These are phyloP conservation scores for Serendipita indica DNA, from an alignment of 768 basidiomycete species.

Conservation along the genomic window DNA sequence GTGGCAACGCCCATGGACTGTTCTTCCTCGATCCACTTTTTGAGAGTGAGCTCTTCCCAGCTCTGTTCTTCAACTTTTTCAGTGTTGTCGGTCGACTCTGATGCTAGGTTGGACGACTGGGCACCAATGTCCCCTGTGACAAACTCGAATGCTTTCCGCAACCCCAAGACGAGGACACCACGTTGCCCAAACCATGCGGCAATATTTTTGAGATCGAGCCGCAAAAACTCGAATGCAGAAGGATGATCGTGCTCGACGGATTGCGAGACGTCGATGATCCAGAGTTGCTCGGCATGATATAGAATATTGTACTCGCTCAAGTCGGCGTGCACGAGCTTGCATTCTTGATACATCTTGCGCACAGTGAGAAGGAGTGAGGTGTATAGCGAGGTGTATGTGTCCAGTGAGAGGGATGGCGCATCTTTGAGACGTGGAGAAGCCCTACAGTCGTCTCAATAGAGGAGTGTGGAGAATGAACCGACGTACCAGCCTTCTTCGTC, in stretches of 20 bases:
- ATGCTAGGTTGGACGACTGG: slow-evolving; percentile 15
- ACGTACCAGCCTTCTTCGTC: slow-evolving; percentile 65
- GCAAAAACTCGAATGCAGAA: slow-evolving; percentile 87
- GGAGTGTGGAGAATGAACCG: slow-evolving; percentile 10
- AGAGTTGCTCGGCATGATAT: slow-evolving; percentile 63
- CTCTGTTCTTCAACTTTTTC: slow-evolving; percentile 16
- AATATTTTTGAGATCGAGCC: slow-evolving; percentile 79
- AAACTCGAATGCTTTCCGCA: slow-evolving; percentile 79
- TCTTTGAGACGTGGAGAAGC: slow-evolving; percentile 91
- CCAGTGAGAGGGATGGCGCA: slow-evolving; percentile 38
- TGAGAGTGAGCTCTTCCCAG: slow-evolving; percentile 19
- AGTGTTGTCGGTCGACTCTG: slow-evolving; percentile 16
- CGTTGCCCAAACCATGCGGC: slow-evolving; percentile 80
- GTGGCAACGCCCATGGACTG: slow-evolving; percentile 16
- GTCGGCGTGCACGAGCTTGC: slow-evolving; percentile 94
- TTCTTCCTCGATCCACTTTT: slow-evolving; percentile 35
- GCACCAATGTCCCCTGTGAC: slow-evolving; percentile 41
- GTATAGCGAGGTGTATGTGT: slow-evolving; percentile 49
- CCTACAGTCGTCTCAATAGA: slow-evolving; percentile 29
- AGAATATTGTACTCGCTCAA: slow-evolving; percentile 97
- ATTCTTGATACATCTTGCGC: slow-evolving; percentile 74
- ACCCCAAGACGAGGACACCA: slow-evolving; percentile 61
- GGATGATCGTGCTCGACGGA: slow-evolving; percentile 98
- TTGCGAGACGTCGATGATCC: slow-evolving; percentile 96
- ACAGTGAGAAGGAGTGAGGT: slow-evolving; percentile 62